Percentiles rank a stretch among this genome's conserved stretches.
Evolutionary conservation across 306 rosid species (phyloP).

Genomic region (Dicorynia guianensis): DNA sequence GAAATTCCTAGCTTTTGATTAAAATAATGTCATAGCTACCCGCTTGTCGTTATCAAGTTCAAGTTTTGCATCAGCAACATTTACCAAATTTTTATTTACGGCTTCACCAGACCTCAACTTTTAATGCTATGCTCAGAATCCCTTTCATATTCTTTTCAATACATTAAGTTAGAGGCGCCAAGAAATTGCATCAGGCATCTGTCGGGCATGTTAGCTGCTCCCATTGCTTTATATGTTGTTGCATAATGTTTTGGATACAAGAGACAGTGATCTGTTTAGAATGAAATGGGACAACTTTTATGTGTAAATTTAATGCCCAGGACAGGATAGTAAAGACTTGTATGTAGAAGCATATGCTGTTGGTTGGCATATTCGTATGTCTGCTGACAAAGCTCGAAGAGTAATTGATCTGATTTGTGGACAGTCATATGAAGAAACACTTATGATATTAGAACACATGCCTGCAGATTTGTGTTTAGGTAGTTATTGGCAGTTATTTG

Average conservation of each 20-base stretch:
- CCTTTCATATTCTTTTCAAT: conserved; percentile 9
- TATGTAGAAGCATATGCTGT: conserved; percentile 50
- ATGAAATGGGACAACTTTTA: conserved; percentile 19
- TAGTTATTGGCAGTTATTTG: too few species aligned
- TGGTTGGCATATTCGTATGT: conserved; percentile 53
- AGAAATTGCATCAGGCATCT: background rate
- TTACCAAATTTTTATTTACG: background rate
- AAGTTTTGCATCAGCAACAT: background rate
- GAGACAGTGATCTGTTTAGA: conserved; percentile 26
- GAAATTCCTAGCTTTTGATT: background rate
- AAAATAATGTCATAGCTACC: background rate
- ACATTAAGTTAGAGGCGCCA: background rate
- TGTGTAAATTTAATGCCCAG: conserved; percentile 45
- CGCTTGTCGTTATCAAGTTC: background rate
- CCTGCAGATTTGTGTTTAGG: too few species aligned
- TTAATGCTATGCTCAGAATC: conserved; percentile 6
- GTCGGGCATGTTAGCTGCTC: background rate
- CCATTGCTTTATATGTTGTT: conserved; percentile 3
- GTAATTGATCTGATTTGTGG: conserved; percentile 56
- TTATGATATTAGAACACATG: conserved; percentile 56
- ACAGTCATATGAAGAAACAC: conserved; percentile 49
- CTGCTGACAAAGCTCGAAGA: conserved; percentile 57
- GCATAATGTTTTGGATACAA: conserved; percentile 20
- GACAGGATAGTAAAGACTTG: conserved; percentile 45
- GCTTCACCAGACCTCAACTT: background rate